These are phyloP conservation scores for Aspergillus niger DNA, from an alignment of 2,329 filamentous ascomycete species.

Conservation along the genomic window DNA sequence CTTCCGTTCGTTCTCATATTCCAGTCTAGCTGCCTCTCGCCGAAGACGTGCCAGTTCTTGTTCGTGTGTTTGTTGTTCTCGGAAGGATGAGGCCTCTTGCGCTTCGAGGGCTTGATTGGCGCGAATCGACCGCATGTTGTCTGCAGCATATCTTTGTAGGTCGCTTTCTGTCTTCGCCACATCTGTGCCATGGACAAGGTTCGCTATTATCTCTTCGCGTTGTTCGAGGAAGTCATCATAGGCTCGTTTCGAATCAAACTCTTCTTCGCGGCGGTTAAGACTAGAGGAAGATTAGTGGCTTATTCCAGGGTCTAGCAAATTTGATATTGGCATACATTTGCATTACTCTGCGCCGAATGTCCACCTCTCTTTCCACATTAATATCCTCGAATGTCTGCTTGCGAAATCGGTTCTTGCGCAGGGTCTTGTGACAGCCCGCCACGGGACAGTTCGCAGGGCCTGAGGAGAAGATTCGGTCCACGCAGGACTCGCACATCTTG, in stretches of 20 bases:
- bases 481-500: constrained; percentile 96
- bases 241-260: constrained; percentile 79
- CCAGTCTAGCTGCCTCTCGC: constrained; percentile 63
- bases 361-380: constrained; percentile 85
- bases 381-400: constrained; percentile 89
- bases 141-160: constrained; percentile 70
- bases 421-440: constrained; percentile 80
- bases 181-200: constrained; percentile 74
- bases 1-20: constrained; percentile 70
- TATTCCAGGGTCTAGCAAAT: neutral
- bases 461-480: constrained; percentile 88
- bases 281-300: constrained; percentile 48
- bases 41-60: constrained; percentile 66
- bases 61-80: constrained; percentile 58
- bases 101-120: constrained; percentile 52
- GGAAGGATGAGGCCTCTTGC: constrained; percentile 51
- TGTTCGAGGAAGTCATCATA: constrained; percentile 96
- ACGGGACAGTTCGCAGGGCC: constrained; percentile 92
- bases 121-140: constrained; percentile 64
- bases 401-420: constrained; percentile 82
- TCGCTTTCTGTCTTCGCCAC: constrained; percentile 63
- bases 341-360: constrained; percentile 79
- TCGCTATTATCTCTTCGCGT: constrained; percentile 86
- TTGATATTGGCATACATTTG: constrained; percentile 46
- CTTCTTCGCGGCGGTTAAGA: constrained; percentile 86